These are phyloP conservation scores for Solidago caesia DNA, from an alignment of 129 eudicot species.

Conservation along the genomic window DNA sequence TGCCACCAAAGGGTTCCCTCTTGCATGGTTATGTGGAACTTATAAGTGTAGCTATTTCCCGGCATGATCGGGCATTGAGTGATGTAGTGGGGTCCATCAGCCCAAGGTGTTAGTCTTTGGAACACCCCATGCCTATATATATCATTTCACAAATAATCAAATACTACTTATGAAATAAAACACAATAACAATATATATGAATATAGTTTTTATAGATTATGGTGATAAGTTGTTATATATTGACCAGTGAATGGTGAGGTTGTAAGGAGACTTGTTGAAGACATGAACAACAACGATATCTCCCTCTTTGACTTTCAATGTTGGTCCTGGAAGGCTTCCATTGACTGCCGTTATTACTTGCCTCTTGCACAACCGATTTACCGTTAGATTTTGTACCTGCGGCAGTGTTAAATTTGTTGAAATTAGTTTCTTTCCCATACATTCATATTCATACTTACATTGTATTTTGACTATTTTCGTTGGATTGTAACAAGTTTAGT, in stretches of 20 bases:
- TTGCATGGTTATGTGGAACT: slow-evolving; percentile 50
- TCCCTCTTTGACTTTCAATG: slow-evolving; percentile 56
- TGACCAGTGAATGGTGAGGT: slow-evolving; percentile 77
- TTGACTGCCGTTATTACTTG: slow-evolving; percentile 68
- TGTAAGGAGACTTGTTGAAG: slow-evolving; percentile 63
- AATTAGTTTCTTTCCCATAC: neutral
- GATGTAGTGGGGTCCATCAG: slow-evolving; percentile 62
- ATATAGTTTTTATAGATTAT: neutral
- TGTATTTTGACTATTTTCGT: too few relatives aligned
- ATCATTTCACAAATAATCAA: neutral
- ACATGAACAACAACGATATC: slow-evolving; percentile 68
- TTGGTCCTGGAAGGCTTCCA: slow-evolving; percentile 71
- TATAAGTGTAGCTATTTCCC: slow-evolving; percentile 62
- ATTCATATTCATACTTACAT: too few relatives aligned
- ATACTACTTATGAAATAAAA: neutral
- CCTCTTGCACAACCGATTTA: slow-evolving; percentile 40
- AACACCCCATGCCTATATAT: slow-evolving; percentile 70
- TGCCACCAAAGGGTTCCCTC: slow-evolving; percentile 97
- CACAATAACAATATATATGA: neutral
- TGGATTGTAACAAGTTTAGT: too few relatives aligned
- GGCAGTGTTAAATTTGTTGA: neutral
- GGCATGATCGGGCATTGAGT: slow-evolving; percentile 82
- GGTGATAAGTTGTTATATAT: neutral
- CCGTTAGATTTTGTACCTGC: slow-evolving; percentile 57
- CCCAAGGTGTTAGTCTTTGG: slow-evolving; percentile 60